Percentiles rank a stretch among this genome's conserved stretches.
Conservation (phyloP, 192 early-diverging fungal species). For the Haplosporangium gracile region DNA sequence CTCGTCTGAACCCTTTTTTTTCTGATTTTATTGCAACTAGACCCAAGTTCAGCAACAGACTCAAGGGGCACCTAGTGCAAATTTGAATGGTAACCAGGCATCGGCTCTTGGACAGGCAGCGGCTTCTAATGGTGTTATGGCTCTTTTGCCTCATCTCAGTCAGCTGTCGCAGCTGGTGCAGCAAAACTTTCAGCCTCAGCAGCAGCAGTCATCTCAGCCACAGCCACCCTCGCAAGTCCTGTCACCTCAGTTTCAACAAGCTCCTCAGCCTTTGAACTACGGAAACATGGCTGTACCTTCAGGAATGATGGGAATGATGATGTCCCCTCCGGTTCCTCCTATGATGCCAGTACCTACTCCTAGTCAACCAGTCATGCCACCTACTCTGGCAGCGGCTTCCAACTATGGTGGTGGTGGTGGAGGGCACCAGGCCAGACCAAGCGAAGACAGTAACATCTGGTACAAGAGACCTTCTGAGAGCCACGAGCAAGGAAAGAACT, state of each 20-base stretch:
- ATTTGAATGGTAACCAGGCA: neutral
- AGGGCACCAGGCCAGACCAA: neutral
- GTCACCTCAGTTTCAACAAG: neutral
- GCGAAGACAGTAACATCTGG: slow-evolving; percentile 3
- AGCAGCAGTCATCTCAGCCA: slow-evolving; percentile 6
- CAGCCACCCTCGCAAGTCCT: neutral
- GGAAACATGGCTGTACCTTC: slow-evolving; percentile 22
- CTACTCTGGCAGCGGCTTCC: neutral
- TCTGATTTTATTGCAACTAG: neutral
- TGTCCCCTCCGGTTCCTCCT: slow-evolving; percentile 21
- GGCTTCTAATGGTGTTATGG: slow-evolving; percentile 7
- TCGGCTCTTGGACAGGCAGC: neutral
- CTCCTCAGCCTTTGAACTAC: neutral
- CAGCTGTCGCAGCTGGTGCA: slow-evolving; percentile 37
- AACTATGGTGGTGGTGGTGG: slow-evolving; percentile 6
- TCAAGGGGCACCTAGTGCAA: slow-evolving; percentile 4
- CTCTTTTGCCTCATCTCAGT: slow-evolving; percentile 37
- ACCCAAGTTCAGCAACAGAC: slow-evolving; percentile 40
- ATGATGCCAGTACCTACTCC: slow-evolving; percentile 6
- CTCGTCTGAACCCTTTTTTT: neutral
- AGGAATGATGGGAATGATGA: slow-evolving; percentile 11
- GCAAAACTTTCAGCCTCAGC: slow-evolving; percentile 8
- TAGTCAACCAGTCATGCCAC: slow-evolving; percentile 13
- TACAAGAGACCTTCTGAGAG: neutral
- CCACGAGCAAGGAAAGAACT: neutral